Evolutionary conservation across 2,329 filamentous ascomycete species (phyloP).

Genomic region (Colletotrichum sp.): DNA sequence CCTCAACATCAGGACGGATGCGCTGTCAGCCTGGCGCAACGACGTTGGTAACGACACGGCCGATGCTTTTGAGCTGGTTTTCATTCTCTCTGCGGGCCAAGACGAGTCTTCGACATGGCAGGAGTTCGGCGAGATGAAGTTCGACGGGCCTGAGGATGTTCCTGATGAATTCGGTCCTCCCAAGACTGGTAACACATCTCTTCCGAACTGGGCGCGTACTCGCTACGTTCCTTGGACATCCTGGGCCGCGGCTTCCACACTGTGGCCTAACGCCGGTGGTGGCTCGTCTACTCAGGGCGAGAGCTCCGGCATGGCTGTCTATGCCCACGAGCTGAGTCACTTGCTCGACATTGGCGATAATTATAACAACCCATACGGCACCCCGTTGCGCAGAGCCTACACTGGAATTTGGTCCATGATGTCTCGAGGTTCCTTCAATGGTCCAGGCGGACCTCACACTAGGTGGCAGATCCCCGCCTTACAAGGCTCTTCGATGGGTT

Average conservation of each 20-base stretch:
- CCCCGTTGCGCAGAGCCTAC: slow-evolving; percentile 49
- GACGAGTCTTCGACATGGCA: slow-evolving; percentile 62
- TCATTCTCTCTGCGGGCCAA: slow-evolving; percentile 59
- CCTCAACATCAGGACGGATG: slow-evolving; percentile 53
- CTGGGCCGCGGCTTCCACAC: slow-evolving; percentile 53
- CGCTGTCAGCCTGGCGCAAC: slow-evolving; percentile 51
- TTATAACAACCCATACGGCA: slow-evolving; percentile 58
- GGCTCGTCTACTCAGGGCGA: slow-evolving; percentile 59
- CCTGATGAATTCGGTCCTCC: slow-evolving; percentile 55
- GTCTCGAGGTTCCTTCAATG: slow-evolving; percentile 55
- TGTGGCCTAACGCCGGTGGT: slow-evolving; percentile 59
- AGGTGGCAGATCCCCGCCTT: slow-evolving; percentile 57
- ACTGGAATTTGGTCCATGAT: slow-evolving; percentile 60
- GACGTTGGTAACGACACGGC: slow-evolving; percentile 57
- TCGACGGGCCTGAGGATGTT: slow-evolving; percentile 49
- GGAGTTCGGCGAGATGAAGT: slow-evolving; percentile 61
- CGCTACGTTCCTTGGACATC: slow-evolving; percentile 59
- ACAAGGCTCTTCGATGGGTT: slow-evolving; percentile 53
- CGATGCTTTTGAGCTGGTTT: slow-evolving; percentile 53
- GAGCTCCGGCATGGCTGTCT: slow-evolving; percentile 57
- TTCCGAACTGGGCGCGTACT: slow-evolving; percentile 51
- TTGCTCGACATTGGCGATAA: slow-evolving; percentile 58
- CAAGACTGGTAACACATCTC: slow-evolving; percentile 30
- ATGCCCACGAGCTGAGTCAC: slow-evolving; percentile 58
- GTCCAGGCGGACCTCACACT: slow-evolving; percentile 56